phyloP scores from a whole-genome alignment of 139 green algal genomes.

The Eudorina sp. region DNA sequence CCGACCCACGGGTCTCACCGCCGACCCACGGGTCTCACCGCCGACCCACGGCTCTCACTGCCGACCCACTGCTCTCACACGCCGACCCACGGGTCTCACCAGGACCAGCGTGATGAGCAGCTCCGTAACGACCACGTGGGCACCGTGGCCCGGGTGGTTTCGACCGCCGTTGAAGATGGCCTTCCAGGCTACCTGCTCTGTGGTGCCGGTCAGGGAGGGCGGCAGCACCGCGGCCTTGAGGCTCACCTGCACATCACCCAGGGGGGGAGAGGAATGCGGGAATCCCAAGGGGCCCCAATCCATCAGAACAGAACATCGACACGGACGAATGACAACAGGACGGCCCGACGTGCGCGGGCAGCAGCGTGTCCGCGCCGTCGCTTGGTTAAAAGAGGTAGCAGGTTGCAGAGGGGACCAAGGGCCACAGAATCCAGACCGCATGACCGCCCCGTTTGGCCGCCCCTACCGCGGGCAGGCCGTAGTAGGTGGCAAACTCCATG shows the following conservation, averaged over 20 bases:
- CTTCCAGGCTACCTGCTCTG: neutral
- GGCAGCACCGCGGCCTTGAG: constrained; percentile 26
- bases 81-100: too few species aligned
- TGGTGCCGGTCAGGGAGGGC: neutral
- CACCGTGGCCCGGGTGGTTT: constrained; percentile 24
- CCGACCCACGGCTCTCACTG: too few species aligned
- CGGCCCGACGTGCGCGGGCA: neutral
- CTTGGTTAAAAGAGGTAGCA: too few species aligned
- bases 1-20: too few species aligned
- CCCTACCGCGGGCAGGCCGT: constrained; percentile 51
- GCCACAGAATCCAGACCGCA: too few species aligned
- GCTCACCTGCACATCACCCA: constrained; percentile 9
- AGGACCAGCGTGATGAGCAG: constrained; percentile 31
- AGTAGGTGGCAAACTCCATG: constrained; percentile 56
- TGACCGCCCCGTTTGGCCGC: neutral
- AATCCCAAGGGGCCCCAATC: too few species aligned
- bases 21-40: too few species aligned
- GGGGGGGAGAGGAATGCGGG: neutral
- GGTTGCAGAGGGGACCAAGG: too few species aligned
- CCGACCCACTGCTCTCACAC: too few species aligned
- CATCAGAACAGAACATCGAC: too few species aligned
- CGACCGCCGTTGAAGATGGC: constrained; percentile 29
- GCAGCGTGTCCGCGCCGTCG: neutral
- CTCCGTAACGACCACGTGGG: constrained; percentile 34
- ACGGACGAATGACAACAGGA: neutral